Evolutionary conservation across 2,329 filamentous ascomycete species (phyloP), one percentile per base, ranked within the genome.

Genomic region (Pseudocercospora vitis): DNA sequence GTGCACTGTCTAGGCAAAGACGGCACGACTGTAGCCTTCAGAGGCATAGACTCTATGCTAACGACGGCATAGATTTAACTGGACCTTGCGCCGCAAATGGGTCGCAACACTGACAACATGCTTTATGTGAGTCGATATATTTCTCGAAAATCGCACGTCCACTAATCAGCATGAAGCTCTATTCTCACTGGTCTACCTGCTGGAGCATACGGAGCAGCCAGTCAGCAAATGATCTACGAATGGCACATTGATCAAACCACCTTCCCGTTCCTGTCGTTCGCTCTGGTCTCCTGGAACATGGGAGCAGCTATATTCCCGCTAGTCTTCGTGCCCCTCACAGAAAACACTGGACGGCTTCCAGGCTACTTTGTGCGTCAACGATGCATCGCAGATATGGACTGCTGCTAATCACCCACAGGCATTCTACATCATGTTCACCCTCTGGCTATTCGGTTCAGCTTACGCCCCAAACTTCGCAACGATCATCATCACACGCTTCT

Each of bases 381-480:
- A 24, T 14, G 21, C 26, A 4, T 18, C 31, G 14, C 12, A 11
- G 24, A 7, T 7, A n/a, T n/a, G n/a, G n/a, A n/a, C n/a, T n/a
- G n/a, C n/a, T 24, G 16, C 32, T 31, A 31, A 14, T 40, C 45
- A 46, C 11, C 18, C n/a, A 23, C 19, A 48, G 44, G 55, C 48
- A 11, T 58, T 58, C 19, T 70, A 70, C 45, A 51, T 62, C 18
- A 21, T 66, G 9, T 68, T 70, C 56, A 46, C 66, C 26, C 49
- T 63, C 40, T 68, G 59, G 37, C 48, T 68, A 5, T 59, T 70
- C 16, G 64, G 65, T 2, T 66, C 65, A 5, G 68, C 68, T 21
- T 65, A 69, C 46, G 77, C 82, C 1, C 84, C 86, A 64, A 82
- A 87, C 61, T 73, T 88, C 2, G 83, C 87, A 63, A 85, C 84